Evolutionary conservation across 257 asterid genomes (phyloP).

Genomic region (Eustoma russellianum): DNA sequence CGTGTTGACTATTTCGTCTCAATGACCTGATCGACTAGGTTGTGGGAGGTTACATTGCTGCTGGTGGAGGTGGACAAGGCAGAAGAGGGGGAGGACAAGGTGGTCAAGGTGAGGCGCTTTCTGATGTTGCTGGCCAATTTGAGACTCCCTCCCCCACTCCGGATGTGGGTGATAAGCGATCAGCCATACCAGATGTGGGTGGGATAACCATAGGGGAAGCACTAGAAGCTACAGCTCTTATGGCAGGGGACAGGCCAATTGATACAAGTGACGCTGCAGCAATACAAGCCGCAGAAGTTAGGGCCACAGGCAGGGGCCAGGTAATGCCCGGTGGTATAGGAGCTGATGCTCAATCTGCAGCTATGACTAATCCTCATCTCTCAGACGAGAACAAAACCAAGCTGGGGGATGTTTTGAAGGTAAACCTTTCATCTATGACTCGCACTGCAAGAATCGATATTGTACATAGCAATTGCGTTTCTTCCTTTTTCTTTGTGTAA

Average conservation of each 20-base stretch:
- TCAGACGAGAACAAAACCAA: slow-evolving; percentile 18
- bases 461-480: background rate
- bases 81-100: too few relatives aligned
- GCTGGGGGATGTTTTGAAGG: slow-evolving; percentile 14
- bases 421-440: background rate
- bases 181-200: too few relatives aligned
- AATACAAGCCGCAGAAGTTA: slow-evolving; percentile 23
- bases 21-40: slow-evolving; percentile 2
- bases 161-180: too few relatives aligned
- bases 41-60: slow-evolving; percentile 1
- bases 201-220: slow-evolving; percentile 21
- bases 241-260: slow-evolving; percentile 11
- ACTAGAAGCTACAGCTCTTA: slow-evolving; percentile 13
- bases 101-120: too few relatives aligned
- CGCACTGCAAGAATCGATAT: too few relatives aligned
- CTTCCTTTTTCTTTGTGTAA: background rate
- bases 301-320: slow-evolving; percentile 14
- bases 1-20: too few relatives aligned
- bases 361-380: slow-evolving; percentile 7
- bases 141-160: background rate
- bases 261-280: slow-evolving; percentile 19
- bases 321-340: slow-evolving; percentile 19
- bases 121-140: too few relatives aligned
- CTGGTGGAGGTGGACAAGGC: background rate
- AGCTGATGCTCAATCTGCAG: slow-evolving; percentile 24